Evolutionary conservation across 1,284 basidiomycete species (phyloP).

Genomic region (Moesziomyces globuligerus): DNA sequence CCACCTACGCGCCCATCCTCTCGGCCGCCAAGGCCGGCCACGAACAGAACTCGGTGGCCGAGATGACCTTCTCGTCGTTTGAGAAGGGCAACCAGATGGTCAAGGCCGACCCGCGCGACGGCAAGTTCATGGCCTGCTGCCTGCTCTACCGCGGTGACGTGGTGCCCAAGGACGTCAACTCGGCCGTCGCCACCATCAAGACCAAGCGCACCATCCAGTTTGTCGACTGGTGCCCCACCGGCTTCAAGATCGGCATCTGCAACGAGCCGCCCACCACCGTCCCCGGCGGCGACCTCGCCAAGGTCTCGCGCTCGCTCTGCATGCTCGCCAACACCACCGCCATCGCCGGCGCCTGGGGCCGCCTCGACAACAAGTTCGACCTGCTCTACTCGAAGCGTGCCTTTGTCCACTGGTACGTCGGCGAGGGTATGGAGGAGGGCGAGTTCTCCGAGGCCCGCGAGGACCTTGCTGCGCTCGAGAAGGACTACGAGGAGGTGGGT

Average conservation of each 20-base stretch:
- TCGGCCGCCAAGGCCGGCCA: constrained; percentile 83
- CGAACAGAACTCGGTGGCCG: constrained; percentile 96
- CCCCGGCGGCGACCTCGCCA: constrained; percentile 88
- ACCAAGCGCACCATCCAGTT: constrained; percentile 84
- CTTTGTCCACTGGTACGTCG: constrained; percentile 75
- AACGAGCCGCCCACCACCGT: constrained; percentile 92
- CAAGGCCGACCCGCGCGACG: constrained; percentile 68
- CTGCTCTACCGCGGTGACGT: constrained; percentile 84
- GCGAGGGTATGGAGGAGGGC: constrained; percentile 99
- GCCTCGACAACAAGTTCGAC: constrained; percentile 99
- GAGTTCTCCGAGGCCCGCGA: constrained; percentile 98
- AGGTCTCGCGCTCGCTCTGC: constrained; percentile 91
- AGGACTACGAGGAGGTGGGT: constrained; percentile 76
- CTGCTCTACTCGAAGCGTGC: constrained; percentile 74
- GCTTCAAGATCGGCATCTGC: constrained; percentile 94
- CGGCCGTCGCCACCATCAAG: constrained; percentile 92
- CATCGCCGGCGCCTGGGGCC: constrained; percentile 92
- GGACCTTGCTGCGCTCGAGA: constrained; percentile 95
- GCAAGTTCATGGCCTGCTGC: constrained; percentile 84
- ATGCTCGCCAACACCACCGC: constrained; percentile 96
- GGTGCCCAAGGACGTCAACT: constrained; percentile 94
- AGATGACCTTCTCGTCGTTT: constrained; percentile 99
- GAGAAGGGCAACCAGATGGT: constrained; percentile 98
- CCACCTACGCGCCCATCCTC: constrained; percentile 93
- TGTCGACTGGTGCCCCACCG: constrained; percentile 97